These are phyloP conservation scores for Acer saccharum DNA, from an alignment of 345 rosid species.

Conservation along the genomic window DNA sequence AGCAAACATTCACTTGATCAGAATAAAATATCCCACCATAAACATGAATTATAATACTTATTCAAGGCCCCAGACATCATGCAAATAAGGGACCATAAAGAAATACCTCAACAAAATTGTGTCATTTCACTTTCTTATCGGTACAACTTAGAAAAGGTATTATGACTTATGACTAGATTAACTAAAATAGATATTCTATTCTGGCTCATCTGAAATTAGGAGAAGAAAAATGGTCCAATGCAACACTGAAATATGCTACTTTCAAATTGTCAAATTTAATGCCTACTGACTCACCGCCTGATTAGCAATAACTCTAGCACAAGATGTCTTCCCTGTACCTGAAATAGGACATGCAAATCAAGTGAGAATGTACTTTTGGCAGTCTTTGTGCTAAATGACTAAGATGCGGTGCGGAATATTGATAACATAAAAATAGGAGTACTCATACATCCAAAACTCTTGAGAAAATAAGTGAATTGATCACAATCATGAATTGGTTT, in stretches of 20 bases:
- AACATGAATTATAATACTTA: not conserved
- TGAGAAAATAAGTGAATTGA: not conserved
- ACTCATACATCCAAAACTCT: not conserved
- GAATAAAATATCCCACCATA: not conserved
- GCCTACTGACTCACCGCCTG: slow-evolving; percentile 68
- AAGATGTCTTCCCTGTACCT: slow-evolving; percentile 98
- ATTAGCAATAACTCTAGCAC: slow-evolving; percentile 89
- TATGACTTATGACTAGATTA: not conserved
- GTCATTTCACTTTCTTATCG: not conserved
- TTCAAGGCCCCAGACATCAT: not conserved
- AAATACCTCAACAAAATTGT: not conserved
- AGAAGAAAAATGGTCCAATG: not conserved
- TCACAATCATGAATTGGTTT: not conserved
- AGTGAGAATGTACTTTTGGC: not conserved
- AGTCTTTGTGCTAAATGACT: not conserved
- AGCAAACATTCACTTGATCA: not conserved
- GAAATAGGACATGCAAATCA: slow-evolving; percentile 20
- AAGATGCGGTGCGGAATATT: not conserved
- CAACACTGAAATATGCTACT: not conserved
- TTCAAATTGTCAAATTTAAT: slow-evolving; percentile 3
- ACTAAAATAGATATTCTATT: not conserved
- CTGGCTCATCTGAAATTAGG: not conserved
- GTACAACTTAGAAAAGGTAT: not conserved
- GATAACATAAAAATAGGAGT: not conserved
- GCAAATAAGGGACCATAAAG: not conserved